These are phyloP conservation scores for Penicillium sp. DNA, from an alignment of 2,329 filamentous ascomycete genomes.

Conservation along the genomic window DNA sequence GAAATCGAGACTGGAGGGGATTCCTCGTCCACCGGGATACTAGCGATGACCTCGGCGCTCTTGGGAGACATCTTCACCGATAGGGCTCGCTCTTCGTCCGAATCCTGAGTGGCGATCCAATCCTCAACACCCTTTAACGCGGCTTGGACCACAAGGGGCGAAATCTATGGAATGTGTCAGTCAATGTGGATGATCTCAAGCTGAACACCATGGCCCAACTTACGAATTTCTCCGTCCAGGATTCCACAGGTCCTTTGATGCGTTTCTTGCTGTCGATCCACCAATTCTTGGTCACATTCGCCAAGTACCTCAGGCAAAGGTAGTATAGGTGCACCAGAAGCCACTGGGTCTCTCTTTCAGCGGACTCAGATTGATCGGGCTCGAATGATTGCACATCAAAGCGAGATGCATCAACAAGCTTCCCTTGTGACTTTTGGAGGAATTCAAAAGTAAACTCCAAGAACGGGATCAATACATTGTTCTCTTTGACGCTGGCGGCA, in stretches of 20 bases:
- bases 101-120: slow-evolving; percentile 42
- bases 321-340: slow-evolving; percentile 83
- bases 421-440: slow-evolving; percentile 69
- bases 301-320: slow-evolving; percentile 67
- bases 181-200: neutral
- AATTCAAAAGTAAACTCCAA: slow-evolving; percentile 78
- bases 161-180: slow-evolving; percentile 31
- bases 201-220: slow-evolving; percentile 51
- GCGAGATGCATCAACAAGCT: slow-evolving; percentile 63
- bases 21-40: slow-evolving; percentile 83
- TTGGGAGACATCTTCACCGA: slow-evolving; percentile 65
- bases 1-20: slow-evolving; percentile 73
- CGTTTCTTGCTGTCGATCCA: slow-evolving; percentile 72
- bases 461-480: slow-evolving; percentile 61
- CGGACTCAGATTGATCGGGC: slow-evolving; percentile 54
- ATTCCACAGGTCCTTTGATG: slow-evolving; percentile 73
- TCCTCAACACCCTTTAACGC: slow-evolving; percentile 37
- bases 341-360: slow-evolving; percentile 73
- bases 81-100: slow-evolving; percentile 50
- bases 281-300: slow-evolving; percentile 75
- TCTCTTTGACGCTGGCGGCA: slow-evolving; percentile 68
- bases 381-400: slow-evolving; percentile 63
- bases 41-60: slow-evolving; percentile 71
- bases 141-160: slow-evolving; percentile 39
- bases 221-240: slow-evolving; percentile 80